Percentiles rank a stretch among this genome's conserved stretches.
phyloP scores from a whole-genome alignment of 2,329 filamentous ascomycete species.

The Colletotrichum phormii region DNA sequence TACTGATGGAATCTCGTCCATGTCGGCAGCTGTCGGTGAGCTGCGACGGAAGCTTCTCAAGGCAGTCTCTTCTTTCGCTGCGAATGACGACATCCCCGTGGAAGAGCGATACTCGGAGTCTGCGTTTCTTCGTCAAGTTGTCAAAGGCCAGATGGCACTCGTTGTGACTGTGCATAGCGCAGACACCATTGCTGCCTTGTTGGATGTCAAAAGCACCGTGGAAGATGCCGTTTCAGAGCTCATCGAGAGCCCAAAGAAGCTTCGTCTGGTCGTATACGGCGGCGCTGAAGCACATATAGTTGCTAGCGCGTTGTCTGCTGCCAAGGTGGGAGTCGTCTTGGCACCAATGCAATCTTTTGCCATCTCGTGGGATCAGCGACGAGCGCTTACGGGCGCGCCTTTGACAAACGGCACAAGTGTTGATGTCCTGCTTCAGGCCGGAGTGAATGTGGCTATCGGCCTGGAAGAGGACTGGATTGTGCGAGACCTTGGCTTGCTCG shows the following conservation, averaged over 20 bases:
- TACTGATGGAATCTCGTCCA: constrained; percentile 53
- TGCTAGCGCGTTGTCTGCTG: constrained; percentile 66
- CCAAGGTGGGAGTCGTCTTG: constrained; percentile 69
- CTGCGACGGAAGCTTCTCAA: constrained; percentile 66
- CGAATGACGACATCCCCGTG: constrained; percentile 46
- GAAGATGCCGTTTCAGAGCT: constrained; percentile 53
- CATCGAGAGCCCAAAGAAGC: constrained; percentile 22
- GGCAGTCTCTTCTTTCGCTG: constrained; percentile 53
- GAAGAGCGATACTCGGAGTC: constrained; percentile 60
- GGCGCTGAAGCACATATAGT: constrained; percentile 72
- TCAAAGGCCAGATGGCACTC: constrained; percentile 64
- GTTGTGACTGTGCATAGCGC: constrained; percentile 71
- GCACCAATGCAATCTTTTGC: constrained; percentile 68
- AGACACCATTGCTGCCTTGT: constrained; percentile 69
- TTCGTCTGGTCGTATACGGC: constrained; percentile 68
- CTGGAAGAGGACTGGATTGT: constrained; percentile 72
- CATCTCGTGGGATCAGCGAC: constrained; percentile 69
- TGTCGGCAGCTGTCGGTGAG: constrained; percentile 64
- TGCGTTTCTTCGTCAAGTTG: constrained; percentile 64
- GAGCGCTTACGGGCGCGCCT: constrained; percentile 72
- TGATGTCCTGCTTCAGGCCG: constrained; percentile 67
- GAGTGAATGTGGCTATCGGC: constrained; percentile 68
- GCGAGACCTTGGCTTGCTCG: constrained; percentile 68
- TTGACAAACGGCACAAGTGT: constrained; percentile 73
- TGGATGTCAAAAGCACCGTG: constrained; percentile 68